Percentiles rank a stretch among this genome's conserved stretches.
These are phyloP conservation scores for Candida coleopterorum DNA, from an alignment of 805 yeast genomes.

Conservation along the genomic window DNA sequence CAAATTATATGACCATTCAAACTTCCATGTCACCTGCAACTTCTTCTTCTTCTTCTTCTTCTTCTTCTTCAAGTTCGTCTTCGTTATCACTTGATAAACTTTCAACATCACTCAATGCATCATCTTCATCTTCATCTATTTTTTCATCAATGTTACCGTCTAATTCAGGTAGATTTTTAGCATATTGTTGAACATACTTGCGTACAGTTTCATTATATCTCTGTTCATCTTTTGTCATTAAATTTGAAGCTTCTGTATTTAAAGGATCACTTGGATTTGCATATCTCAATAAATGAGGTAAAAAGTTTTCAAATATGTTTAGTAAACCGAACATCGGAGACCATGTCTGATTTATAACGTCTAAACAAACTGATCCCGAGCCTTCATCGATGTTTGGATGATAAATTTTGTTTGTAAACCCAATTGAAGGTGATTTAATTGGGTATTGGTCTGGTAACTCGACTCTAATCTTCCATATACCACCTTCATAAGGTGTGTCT, in stretches of 20 bases:
- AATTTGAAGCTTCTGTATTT: conserved; percentile 82
- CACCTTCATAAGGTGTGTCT: conserved; percentile 82
- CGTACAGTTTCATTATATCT: conserved; percentile 66
- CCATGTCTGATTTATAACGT: conserved; percentile 97
- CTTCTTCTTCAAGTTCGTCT: conserved; percentile 26
- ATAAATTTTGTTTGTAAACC: conserved; percentile 83
- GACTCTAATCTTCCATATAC: conserved; percentile 86
- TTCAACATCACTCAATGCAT: conserved; percentile 46
- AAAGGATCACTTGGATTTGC: conserved; percentile 95
- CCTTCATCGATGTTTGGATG: conserved; percentile 95
- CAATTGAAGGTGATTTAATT: conserved; percentile 92
- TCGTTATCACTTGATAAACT: conserved; percentile 47
- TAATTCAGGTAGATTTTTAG: conserved; percentile 42
- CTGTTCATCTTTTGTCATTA: conserved; percentile 64
- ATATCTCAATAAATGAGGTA: conserved; percentile 86
- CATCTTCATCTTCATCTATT: conserved; percentile 33
- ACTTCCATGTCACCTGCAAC: conserved; percentile 16
- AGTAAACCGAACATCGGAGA: conserved; percentile 92
- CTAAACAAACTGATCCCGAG: conserved; percentile 89
- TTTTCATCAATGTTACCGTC: conserved; percentile 24
- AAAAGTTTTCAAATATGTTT: conserved; percentile 86
- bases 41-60: conserved; percentile 32
- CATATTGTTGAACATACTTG: conserved; percentile 66
- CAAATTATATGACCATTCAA: neutral
- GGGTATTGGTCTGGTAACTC: conserved; percentile 96